Percentiles rank a stretch among this genome's conserved stretches.
phyloP scores from a whole-genome alignment of 2,329 filamentous ascomycete species.

The Ophiocordyceps sinensis region DNA sequence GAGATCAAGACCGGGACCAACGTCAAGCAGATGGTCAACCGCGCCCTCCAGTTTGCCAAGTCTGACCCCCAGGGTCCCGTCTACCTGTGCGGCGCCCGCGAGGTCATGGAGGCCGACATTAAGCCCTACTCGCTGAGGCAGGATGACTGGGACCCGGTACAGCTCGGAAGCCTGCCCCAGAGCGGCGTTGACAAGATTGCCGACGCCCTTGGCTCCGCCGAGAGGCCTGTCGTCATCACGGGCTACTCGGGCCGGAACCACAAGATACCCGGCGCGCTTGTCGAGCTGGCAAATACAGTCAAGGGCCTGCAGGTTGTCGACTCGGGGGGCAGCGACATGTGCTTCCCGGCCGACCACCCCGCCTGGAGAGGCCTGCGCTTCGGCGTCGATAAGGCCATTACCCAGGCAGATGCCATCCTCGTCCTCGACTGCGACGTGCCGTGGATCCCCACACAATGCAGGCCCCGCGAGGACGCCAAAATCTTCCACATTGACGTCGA shows the following conservation, averaged over 20 bases:
- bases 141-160: conserved; percentile 54
- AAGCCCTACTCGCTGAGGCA: conserved; percentile 56
- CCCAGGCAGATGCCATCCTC: conserved; percentile 67
- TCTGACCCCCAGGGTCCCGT: conserved; percentile 68
- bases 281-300: conserved; percentile 52
- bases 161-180: conserved; percentile 43
- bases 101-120: conserved; percentile 78
- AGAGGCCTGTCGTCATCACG: conserved; percentile 54
- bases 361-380: conserved; percentile 58
- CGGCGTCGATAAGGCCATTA: conserved; percentile 59
- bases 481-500: conserved; percentile 54
- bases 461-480: conserved; percentile 34
- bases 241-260: conserved; percentile 62
- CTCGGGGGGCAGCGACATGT: conserved; percentile 68
- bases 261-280: conserved; percentile 42
- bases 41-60: conserved; percentile 67
- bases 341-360: conserved; percentile 58
- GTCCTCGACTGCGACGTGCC: conserved; percentile 84
- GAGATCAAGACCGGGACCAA: conserved; percentile 78
- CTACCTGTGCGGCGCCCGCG: conserved; percentile 63
- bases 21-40: conserved; percentile 79
- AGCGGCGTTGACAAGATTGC: conserved; percentile 44
- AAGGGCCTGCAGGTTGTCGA: conserved; percentile 59
- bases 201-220: conserved; percentile 45
- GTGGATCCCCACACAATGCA: conserved; percentile 71